Conservation (phyloP, 257 asterid species). For the Gardenia jasminoides region DNA sequence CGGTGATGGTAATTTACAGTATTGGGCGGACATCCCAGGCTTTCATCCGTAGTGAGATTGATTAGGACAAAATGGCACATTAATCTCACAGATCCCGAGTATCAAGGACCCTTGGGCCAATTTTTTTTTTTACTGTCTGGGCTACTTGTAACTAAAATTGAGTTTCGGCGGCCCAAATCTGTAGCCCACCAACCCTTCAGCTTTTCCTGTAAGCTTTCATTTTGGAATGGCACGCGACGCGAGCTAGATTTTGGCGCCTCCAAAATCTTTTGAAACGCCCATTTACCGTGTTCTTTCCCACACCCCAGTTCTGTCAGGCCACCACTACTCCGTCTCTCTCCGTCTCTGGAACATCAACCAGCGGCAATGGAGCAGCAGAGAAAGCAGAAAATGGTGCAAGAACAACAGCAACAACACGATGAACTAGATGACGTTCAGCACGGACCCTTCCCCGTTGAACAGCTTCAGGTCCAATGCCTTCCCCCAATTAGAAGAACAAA, state of each 20-base stretch:
- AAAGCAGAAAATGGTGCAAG: slow-evolving; percentile 45
- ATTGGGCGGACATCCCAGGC: too few species aligned
- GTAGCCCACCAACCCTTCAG: not conserved
- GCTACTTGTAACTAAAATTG: too few species aligned
- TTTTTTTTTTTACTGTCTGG: too few species aligned
- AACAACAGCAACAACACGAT: slow-evolving; percentile 33
- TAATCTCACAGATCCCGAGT: not conserved
- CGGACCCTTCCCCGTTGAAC: slow-evolving; percentile 81
- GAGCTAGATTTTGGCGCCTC: slow-evolving; percentile 29
- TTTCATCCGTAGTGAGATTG: not conserved
- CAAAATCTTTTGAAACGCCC: slow-evolving; percentile 20
- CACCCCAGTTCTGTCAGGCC: not conserved
- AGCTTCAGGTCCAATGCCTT: slow-evolving; percentile 61
- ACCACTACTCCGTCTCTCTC: not conserved
- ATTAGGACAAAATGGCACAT: not conserved
- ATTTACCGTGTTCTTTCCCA: not conserved
- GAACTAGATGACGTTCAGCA: slow-evolving; percentile 70
- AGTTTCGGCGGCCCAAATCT: too few species aligned
- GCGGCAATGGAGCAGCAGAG: slow-evolving; percentile 74
- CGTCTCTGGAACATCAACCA: not conserved
- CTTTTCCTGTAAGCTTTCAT: slow-evolving; percentile 16
- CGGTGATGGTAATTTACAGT: too few species aligned
- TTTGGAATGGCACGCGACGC: not conserved
- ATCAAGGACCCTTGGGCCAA: too few species aligned
- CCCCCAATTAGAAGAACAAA: not conserved